Percentiles rank a stretch among this genome's conserved stretches.
Conservation (phyloP, 2,329 filamentous ascomycete species). For the Tolypocladium tundrense region DNA sequence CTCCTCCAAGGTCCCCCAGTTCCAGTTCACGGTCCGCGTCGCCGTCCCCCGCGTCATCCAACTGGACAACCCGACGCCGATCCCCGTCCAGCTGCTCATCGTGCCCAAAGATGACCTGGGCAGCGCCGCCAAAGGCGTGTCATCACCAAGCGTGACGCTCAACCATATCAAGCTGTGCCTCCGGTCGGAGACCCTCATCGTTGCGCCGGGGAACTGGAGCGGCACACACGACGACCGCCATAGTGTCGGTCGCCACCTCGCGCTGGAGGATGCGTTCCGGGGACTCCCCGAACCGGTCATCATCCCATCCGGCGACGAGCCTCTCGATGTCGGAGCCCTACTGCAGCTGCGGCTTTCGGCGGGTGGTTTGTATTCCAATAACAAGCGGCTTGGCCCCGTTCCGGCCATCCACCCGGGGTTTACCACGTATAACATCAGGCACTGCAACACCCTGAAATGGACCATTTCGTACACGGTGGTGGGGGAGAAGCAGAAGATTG, state of each 20-base stretch:
- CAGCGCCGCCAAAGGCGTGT: conserved; percentile 5
- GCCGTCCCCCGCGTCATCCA: conserved; percentile 18
- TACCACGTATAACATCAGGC: conserved; percentile 14
- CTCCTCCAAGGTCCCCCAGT: conserved; percentile 20
- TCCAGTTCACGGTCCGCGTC: conserved; percentile 15
- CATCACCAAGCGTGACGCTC: conserved; percentile 7
- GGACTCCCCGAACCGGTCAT: background rate
- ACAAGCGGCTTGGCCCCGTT: background rate
- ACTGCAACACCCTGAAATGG: conserved; percentile 13
- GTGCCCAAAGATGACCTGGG: conserved; percentile 7
- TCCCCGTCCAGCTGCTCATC: conserved; percentile 12
- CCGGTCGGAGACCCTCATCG: conserved; percentile 6
- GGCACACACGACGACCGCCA: background rate
- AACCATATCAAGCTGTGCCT: conserved; percentile 8
- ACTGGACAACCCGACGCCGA: conserved; percentile 11
- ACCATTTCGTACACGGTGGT: background rate
- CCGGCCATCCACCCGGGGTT: conserved; percentile 9
- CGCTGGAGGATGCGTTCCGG: conserved; percentile 1
- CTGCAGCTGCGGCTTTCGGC: conserved; percentile 2
- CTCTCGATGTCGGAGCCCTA: conserved; percentile 3
- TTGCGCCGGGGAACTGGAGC: conserved; percentile 5
- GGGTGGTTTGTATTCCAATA: background rate
- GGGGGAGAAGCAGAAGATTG: background rate
- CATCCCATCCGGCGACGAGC: conserved; percentile 1
- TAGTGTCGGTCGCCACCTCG: background rate